phyloP scores from a whole-genome alignment of 1,139 yeast species.

The Trichomonascaceae sp. region DNA sequence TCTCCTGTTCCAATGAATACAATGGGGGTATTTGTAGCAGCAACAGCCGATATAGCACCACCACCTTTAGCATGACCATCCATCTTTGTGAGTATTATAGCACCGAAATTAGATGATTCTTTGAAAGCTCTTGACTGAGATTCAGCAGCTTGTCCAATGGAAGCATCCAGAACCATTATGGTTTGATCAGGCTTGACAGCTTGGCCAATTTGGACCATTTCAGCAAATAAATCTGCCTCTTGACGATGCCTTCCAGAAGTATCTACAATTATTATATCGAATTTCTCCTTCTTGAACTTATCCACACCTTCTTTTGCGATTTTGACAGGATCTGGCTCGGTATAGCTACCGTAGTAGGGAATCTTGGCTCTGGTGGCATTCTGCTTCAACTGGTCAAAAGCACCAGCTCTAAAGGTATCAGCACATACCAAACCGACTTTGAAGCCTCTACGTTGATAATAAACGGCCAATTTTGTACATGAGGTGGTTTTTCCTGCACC shows the following conservation, averaged over 20 bases:
- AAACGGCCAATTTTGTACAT: constrained; percentile 93
- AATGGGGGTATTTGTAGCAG: constrained; percentile 95
- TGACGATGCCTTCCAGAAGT: constrained; percentile 98
- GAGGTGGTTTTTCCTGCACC: constrained; percentile 99
- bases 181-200: constrained; percentile 89
- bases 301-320: constrained; percentile 90
- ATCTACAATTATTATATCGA: constrained; percentile 91
- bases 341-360: constrained; percentile 91
- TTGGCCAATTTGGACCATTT: constrained; percentile 88
- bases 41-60: constrained; percentile 98
- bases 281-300: constrained; percentile 83
- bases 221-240: constrained; percentile 84
- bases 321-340: constrained; percentile 92
- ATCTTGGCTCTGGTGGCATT: constrained; percentile 93
- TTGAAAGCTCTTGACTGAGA: constrained; percentile 91
- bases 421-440: constrained; percentile 97
- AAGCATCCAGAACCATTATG: constrained; percentile 94
- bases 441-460: constrained; percentile 87
- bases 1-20: constrained; percentile 98
- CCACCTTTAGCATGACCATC: constrained; percentile 99
- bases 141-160: constrained; percentile 98
- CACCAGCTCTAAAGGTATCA: constrained; percentile 99
- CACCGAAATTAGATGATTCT: constrained; percentile 88
- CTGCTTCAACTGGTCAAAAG: constrained; percentile 96
- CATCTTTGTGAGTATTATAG: constrained; percentile 91